Percentiles rank a stretch among this genome's conserved stretches.
Evolutionary conservation across 441 rosid species (phyloP).

Genomic region (Iberis amara): DNA sequence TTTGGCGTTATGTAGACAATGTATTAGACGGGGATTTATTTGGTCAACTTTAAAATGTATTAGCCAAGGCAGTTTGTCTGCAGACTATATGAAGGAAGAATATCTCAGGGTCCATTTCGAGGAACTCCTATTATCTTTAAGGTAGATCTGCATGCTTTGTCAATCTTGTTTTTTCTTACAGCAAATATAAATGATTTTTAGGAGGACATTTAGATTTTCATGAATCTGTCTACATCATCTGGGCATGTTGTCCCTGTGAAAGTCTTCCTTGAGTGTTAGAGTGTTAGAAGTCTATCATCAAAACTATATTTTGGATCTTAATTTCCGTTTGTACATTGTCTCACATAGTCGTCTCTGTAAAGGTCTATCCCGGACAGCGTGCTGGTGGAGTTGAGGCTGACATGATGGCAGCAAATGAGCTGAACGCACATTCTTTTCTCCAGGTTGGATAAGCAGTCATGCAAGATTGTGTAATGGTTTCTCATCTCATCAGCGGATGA

Average conservation of each 20-base stretch:
- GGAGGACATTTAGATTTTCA: slow-evolving; percentile 1
- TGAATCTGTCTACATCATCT: slow-evolving; percentile 3
- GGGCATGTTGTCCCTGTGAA: neutral
- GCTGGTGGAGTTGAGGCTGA: slow-evolving; percentile 83
- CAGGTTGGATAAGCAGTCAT: slow-evolving; percentile 48
- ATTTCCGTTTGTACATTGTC: neutral
- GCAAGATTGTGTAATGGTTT: slow-evolving; percentile 15
- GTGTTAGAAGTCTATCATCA: neutral
- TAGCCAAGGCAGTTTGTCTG: slow-evolving; percentile 55
- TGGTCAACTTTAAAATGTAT: slow-evolving; percentile 21
- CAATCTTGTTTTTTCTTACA: slow-evolving; percentile 1
- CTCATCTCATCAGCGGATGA: slow-evolving; percentile 9
- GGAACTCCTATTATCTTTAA: slow-evolving; percentile 68
- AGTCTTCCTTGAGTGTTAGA: neutral
- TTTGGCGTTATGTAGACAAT: slow-evolving; percentile 17
- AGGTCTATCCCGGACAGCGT: slow-evolving; percentile 92
- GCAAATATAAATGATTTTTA: neutral
- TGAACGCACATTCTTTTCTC: slow-evolving; percentile 75
- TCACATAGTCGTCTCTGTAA: slow-evolving; percentile 26
- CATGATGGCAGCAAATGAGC: slow-evolving; percentile 97
- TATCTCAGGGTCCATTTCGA: slow-evolving; percentile 63
- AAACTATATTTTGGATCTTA: neutral
- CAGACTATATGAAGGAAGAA: slow-evolving; percentile 93
- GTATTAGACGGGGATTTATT: slow-evolving; percentile 7
- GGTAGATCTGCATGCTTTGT: slow-evolving; percentile 36